Percentiles rank a stretch among this genome's conserved stretches.
Conservation (phyloP, 75 land plant species). For the Pinus tabuliformis region DNA sequence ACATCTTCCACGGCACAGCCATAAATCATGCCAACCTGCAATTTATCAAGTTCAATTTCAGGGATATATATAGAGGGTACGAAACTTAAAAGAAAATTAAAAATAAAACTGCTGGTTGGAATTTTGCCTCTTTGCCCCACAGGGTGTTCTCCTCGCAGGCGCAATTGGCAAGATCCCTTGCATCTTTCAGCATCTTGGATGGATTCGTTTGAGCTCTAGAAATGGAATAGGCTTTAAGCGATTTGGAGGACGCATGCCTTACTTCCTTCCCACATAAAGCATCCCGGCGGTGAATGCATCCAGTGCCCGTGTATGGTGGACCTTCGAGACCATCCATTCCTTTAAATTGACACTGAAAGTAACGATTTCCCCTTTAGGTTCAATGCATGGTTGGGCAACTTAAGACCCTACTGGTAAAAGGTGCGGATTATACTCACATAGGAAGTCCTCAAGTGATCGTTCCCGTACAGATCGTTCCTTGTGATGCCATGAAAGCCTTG, state of each 20-base stretch:
- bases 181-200: conserved; percentile 13
- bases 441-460: too few species aligned
- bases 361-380: not conserved
- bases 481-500: conserved; percentile 31
- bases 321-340: conserved; percentile 37
- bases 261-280: conserved; percentile 23
- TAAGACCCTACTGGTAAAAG: too few species aligned
- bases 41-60: not conserved
- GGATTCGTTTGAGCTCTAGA: conserved; percentile 3
- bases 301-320: conserved; percentile 27
- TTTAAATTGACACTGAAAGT: conserved; percentile 17
- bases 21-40: conserved; percentile 57
- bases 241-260: not conserved
- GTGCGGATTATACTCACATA: too few species aligned
- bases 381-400: too few species aligned
- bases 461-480: conserved; percentile 34
- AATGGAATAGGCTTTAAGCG: not conserved
- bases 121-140: conserved; percentile 45
- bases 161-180: conserved; percentile 24
- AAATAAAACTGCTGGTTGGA: not conserved
- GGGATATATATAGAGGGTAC: not conserved
- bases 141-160: conserved; percentile 32
- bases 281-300: conserved; percentile 44
- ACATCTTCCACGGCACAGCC: conserved; percentile 66
- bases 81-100: too few species aligned